Evolutionary conservation across 1,284 basidiomycete species (phyloP).

Genomic region (Wallemia mellicola): DNA sequence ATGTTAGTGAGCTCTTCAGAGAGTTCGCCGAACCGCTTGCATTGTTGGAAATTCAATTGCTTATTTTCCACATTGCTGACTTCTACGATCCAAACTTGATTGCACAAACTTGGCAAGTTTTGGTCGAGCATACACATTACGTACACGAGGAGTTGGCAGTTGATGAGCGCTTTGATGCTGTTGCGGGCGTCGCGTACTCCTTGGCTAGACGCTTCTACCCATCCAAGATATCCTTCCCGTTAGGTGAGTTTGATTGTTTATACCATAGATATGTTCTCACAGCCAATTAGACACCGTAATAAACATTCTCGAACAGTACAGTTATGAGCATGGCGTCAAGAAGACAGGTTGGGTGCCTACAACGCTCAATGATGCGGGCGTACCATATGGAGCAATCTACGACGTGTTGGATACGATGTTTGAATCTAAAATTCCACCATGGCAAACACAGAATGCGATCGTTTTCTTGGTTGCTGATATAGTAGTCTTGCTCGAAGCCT

Average conservation of each 20-base stretch:
- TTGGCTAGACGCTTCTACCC: constrained; percentile 62
- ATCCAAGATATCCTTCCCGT: constrained; percentile 63
- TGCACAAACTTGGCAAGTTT: constrained; percentile 56
- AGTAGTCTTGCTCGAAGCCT: constrained; percentile 36
- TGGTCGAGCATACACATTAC: constrained; percentile 44
- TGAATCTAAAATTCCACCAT: constrained; percentile 58
- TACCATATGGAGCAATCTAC: constrained; percentile 46
- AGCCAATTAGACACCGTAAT: constrained; percentile 30
- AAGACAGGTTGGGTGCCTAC: constrained; percentile 47
- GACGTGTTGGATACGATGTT: constrained; percentile 62
- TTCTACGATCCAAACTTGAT: constrained; percentile 58
- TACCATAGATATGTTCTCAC: neutral
- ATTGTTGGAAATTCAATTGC: constrained; percentile 50
- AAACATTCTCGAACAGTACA: constrained; percentile 35
- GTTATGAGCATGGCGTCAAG: constrained; percentile 27
- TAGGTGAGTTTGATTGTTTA: constrained; percentile 24
- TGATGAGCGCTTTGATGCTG: constrained; percentile 28
- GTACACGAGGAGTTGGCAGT: constrained; percentile 12
- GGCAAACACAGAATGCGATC: constrained; percentile 42
- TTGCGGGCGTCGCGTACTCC: constrained; percentile 32
- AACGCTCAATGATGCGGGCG: constrained; percentile 40
- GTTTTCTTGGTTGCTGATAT: constrained; percentile 47
- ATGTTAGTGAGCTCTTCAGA: constrained; percentile 42
- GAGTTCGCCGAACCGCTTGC: constrained; percentile 65
- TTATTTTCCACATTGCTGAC: constrained; percentile 79